Evolutionary conservation across 2,329 filamentous ascomycete genomes (phyloP).

Genomic region (Colletotrichum horii): DNA sequence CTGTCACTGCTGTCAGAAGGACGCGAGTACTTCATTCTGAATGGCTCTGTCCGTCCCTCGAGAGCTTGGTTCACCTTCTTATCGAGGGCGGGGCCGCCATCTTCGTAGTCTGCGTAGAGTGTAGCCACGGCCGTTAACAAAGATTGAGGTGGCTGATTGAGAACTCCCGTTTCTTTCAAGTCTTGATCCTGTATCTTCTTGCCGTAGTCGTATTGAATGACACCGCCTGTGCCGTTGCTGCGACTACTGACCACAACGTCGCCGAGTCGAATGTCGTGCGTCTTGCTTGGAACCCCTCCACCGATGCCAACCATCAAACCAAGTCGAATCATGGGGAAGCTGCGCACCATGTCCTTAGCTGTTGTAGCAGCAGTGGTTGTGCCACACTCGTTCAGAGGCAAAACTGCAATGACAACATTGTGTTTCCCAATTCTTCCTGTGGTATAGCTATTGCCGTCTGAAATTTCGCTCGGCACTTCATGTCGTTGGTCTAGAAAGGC

Average conservation of each 20-base stretch:
- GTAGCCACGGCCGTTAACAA: not conserved
- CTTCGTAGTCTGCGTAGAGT: not conserved
- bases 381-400: not conserved
- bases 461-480: rapidly evolving
- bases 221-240: not conserved
- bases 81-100: not conserved
- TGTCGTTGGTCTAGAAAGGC: not conserved
- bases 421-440: slow-evolving; percentile 20
- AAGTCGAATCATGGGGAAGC: not conserved
- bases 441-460: not conserved
- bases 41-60: too few species aligned
- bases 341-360: slow-evolving; percentile 33
- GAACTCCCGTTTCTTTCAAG: not conserved
- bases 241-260: slow-evolving; percentile 23
- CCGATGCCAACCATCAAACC: slow-evolving; percentile 26
- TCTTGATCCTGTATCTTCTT: not conserved
- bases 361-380: slow-evolving; percentile 21
- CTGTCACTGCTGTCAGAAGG: rapidly evolving
- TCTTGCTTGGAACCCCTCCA: slow-evolving; percentile 25
- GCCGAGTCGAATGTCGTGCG: slow-evolving; percentile 22
- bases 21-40: not conserved
- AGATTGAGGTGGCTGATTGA: slow-evolving; percentile 1
- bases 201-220: slow-evolving; percentile 23
- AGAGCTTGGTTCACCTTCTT: too few species aligned
- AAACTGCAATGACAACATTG: slow-evolving; percentile 23